These are phyloP conservation scores for Malassezia arunalokei DNA, from an alignment of 1,284 basidiomycete genomes.

Conservation along the genomic window DNA sequence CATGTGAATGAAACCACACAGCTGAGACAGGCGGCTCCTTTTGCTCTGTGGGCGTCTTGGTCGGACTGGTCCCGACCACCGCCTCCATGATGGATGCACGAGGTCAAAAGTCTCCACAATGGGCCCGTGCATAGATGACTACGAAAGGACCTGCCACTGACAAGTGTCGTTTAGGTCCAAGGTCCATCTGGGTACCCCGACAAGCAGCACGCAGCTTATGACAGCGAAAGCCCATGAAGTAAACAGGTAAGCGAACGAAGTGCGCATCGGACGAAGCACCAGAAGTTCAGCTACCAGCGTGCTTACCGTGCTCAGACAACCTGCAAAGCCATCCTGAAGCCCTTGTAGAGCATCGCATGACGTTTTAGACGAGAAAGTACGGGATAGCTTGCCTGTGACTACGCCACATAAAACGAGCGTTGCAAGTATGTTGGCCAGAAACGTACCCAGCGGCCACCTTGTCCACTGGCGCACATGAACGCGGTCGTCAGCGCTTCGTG, in stretches of 20 bases:
- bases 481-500: slow-evolving; percentile 60
- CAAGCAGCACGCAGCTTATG: slow-evolving; percentile 27
- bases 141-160: too few species aligned
- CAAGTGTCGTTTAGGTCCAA: too few species aligned
- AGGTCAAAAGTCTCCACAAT: background rate
- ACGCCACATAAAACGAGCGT: slow-evolving; percentile 21
- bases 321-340: slow-evolving; percentile 81
- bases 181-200: slow-evolving; percentile 38
- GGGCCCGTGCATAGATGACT: too few species aligned
- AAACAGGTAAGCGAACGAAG: slow-evolving; percentile 29
- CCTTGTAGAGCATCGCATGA: slow-evolving; percentile 30
- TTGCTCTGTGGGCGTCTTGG: background rate
- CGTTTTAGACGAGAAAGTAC: slow-evolving; percentile 8
- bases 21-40: background rate
- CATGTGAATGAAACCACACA: slow-evolving; percentile 37
- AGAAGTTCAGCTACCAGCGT: slow-evolving; percentile 76
- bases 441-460: slow-evolving; percentile 65
- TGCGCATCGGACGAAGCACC: slow-evolving; percentile 49
- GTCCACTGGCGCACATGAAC: background rate
- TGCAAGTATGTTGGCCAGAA: slow-evolving; percentile 69
- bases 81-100: background rate
- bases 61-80: background rate
- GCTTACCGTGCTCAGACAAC: slow-evolving; percentile 83
- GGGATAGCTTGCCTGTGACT: slow-evolving; percentile 18
- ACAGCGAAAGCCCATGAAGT: slow-evolving; percentile 26